Evolutionary conservation across 305 asterid species (phyloP).

Genomic region (Fraxinus paxiana): DNA sequence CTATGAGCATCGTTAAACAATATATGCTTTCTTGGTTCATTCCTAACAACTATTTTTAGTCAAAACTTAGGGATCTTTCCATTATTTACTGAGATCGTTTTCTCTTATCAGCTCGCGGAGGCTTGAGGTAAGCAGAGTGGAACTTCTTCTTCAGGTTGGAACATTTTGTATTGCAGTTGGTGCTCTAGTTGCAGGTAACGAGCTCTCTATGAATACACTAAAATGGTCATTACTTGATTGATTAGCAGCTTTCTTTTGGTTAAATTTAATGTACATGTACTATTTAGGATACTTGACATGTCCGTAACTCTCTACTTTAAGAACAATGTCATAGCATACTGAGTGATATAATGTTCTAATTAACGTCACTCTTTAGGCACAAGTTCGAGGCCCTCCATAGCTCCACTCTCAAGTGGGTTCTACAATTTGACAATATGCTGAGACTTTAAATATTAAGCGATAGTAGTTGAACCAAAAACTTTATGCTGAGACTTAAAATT

Average conservation of each 20-base stretch:
- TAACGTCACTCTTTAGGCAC: neutral
- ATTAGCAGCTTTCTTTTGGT: neutral
- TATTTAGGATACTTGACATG: neutral
- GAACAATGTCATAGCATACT: neutral
- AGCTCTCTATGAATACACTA: neutral
- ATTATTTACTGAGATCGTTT: constrained; percentile 9
- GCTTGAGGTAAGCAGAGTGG: constrained; percentile 97
- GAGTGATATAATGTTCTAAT: neutral
- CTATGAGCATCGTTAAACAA: neutral
- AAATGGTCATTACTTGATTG: neutral
- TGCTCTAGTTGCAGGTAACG: constrained; percentile 82
- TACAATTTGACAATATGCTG: neutral
- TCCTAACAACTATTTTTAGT: neutral
- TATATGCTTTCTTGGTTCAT: neutral
- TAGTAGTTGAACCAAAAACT: neutral
- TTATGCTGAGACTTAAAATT: neutral
- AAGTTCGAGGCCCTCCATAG: neutral
- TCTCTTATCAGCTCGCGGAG: constrained; percentile 74
- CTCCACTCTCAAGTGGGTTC: neutral
- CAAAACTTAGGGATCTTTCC: neutral
- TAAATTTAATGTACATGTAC: neutral
- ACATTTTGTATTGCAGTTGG: constrained; percentile 86
- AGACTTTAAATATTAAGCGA: neutral
- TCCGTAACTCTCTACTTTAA: neutral
- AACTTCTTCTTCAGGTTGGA: constrained; percentile 94